A percentile compares a stretch with the other conserved stretches of the same genome.
Evolutionary conservation across 495 filamentous ascomycete species (phyloP).

Genomic region (Aspergillus avenaceus): DNA sequence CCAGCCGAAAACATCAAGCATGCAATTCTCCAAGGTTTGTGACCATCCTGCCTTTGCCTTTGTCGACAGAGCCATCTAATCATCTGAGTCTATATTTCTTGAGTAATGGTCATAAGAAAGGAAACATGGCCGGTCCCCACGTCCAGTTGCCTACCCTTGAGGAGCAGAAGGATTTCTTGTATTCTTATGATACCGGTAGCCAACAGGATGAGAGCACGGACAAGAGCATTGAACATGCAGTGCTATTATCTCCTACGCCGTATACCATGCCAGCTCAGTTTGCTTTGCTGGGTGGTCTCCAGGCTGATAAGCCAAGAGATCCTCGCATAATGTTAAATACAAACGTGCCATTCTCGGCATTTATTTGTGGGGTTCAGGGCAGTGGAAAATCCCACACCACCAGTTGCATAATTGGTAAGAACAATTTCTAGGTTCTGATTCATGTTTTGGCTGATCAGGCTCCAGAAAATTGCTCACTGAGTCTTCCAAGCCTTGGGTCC

Average conservation of each 20-base stretch:
- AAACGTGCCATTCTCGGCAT: slow-evolving; percentile 21
- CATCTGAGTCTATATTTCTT: neutral
- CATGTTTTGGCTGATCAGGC: slow-evolving; percentile 23
- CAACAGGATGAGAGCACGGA: neutral
- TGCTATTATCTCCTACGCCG: slow-evolving; percentile 12
- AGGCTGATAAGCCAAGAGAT: slow-evolving; percentile 2
- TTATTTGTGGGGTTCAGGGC: neutral
- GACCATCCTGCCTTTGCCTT: neutral
- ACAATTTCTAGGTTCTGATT: neutral
- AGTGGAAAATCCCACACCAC: neutral
- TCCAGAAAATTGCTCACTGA: slow-evolving; percentile 52
- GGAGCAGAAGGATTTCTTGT: neutral
- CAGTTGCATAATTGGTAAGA: neutral
- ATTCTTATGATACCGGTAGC: no score
- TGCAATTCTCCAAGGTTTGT: neutral
- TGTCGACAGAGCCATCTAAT: neutral
- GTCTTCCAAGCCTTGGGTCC: slow-evolving; percentile 25
- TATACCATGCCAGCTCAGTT: slow-evolving; percentile 20
- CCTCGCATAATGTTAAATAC: slow-evolving; percentile 39
- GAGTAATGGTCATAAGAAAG: neutral
- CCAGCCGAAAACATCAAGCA: neutral
- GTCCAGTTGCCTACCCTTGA: neutral
- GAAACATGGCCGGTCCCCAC: neutral
- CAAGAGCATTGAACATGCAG: slow-evolving; percentile 21
- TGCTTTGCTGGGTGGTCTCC: slow-evolving; percentile 16